Conservation (phyloP, 768 basidiomycete genomes). For the Paxillus involutus region DNA sequence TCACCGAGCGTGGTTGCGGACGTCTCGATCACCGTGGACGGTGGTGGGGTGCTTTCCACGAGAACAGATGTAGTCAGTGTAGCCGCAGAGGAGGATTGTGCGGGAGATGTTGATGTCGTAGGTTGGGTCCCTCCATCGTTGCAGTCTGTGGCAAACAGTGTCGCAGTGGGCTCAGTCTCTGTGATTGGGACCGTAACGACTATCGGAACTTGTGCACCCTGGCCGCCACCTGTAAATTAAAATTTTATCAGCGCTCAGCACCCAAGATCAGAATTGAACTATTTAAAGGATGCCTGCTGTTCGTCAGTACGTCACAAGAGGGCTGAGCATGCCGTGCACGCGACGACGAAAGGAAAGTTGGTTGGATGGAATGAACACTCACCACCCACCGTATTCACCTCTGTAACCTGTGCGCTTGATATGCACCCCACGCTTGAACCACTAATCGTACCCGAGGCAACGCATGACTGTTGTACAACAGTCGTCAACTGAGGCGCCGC, state of each 20-base stretch:
- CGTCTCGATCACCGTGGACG: conserved; percentile 30
- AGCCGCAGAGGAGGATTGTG: conserved; percentile 5
- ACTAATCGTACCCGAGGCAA: conserved; percentile 27
- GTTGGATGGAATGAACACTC: conserved; percentile 13
- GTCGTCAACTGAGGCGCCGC: conserved; percentile 35
- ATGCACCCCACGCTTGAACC: conserved; percentile 29
- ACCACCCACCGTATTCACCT: conserved; percentile 37
- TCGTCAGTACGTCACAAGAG: conserved; percentile 16
- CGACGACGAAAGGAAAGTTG: not conserved
- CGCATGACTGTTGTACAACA: conserved; percentile 30
- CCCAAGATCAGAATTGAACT: not conserved
- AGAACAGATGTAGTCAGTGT: conserved; percentile 24
- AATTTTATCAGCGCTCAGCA: conserved; percentile 9
- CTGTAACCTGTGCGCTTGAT: conserved; percentile 23
- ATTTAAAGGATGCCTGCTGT: not conserved
- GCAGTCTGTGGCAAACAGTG: conserved; percentile 43
- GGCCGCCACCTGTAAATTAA: conserved; percentile 22
- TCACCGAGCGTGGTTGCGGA: conserved; percentile 39
- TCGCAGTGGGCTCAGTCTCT: conserved; percentile 31
- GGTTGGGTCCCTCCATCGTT: conserved; percentile 16
- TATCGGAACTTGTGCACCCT: conserved; percentile 41
- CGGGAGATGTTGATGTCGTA: conserved; percentile 4
- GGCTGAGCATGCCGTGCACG: conserved; percentile 7
- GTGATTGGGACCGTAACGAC: conserved; percentile 35
- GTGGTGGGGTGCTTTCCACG: conserved; percentile 30